Evolutionary conservation across 768 basidiomycete species (phyloP).

Genomic region (Trametes elegans): DNA sequence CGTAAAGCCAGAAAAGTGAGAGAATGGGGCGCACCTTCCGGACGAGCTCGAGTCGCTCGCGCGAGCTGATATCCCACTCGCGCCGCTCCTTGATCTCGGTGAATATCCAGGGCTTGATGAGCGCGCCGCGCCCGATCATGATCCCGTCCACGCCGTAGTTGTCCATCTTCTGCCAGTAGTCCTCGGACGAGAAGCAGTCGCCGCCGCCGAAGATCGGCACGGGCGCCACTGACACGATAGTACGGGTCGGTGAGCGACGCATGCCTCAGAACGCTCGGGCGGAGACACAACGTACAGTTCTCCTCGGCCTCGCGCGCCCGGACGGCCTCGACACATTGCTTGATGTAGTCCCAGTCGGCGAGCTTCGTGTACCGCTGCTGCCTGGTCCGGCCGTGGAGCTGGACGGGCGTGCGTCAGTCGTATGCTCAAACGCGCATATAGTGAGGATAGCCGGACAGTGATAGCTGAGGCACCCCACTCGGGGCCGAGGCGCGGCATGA

Average conservation of each 20-base stretch:
- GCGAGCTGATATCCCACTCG: constrained; percentile 91
- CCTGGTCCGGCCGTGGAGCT: constrained; percentile 95
- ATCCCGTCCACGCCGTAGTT: constrained; percentile 88
- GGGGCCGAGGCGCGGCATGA: constrained; percentile 73
- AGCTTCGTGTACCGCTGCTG: constrained; percentile 92
- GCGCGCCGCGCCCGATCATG: constrained; percentile 92
- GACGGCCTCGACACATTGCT: constrained; percentile 79
- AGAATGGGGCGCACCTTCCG: constrained; percentile 52
- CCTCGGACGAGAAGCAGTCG: constrained; percentile 87
- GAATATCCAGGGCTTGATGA: constrained; percentile 97
- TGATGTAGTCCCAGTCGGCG: constrained; percentile 95
- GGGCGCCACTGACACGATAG: constrained; percentile 57
- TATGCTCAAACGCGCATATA: neutral
- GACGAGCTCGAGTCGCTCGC: constrained; percentile 78
- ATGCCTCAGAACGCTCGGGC: neutral
- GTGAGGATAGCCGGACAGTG: constrained; percentile 37
- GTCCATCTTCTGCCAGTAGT: constrained; percentile 77
- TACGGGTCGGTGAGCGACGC: neutral
- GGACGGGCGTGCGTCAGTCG: neutral
- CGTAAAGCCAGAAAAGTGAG: neutral
- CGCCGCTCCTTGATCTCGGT: constrained; percentile 90
- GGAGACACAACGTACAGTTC: constrained; percentile 46
- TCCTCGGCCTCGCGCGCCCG: constrained; percentile 69
- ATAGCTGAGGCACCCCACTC: constrained; percentile 56
- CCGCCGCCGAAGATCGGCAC: constrained; percentile 98